A percentile compares a stretch with the other conserved stretches of the same genome.
Evolutionary conservation across 768 basidiomycete species (phyloP).

Genomic region (Neoboletus magnificus): DNA sequence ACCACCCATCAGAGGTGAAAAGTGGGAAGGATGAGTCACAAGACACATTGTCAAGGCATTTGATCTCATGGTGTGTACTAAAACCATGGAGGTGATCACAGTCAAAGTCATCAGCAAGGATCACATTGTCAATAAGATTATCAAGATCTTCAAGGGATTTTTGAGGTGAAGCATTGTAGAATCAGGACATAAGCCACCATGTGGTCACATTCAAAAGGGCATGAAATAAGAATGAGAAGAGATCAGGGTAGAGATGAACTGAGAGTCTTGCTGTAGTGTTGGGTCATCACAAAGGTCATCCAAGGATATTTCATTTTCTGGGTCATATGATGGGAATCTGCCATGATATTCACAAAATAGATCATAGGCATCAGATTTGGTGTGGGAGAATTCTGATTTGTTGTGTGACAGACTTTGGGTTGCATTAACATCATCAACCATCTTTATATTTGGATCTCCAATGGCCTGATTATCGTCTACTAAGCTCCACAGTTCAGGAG

Average conservation of each 20-base stretch:
- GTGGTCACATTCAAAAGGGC: too few species aligned
- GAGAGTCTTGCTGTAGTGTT: too few species aligned
- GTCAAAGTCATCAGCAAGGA: neutral
- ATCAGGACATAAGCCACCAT: neutral
- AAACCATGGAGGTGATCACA: neutral
- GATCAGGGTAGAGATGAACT: too few species aligned
- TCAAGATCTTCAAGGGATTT: neutral
- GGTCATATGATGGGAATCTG: neutral
- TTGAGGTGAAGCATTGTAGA: neutral
- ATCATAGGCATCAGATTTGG: neutral
- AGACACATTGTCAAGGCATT: neutral
- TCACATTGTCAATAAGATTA: neutral
- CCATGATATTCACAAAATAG: neutral
- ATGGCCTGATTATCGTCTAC: too few species aligned
- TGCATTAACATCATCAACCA: too few species aligned
- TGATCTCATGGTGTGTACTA: neutral
- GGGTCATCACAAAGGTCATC: neutral
- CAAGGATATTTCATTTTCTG: neutral
- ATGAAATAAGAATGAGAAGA: too few species aligned
- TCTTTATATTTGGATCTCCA: too few species aligned
- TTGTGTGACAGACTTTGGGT: too few species aligned
- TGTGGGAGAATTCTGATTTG: too few species aligned
- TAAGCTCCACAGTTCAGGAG: too few species aligned
- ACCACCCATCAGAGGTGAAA: neutral
- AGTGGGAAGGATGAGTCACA: neutral